These are phyloP conservation scores for Talaromyces nanjingensis DNA, from an alignment of 495 filamentous ascomycete species.

Conservation along the genomic window DNA sequence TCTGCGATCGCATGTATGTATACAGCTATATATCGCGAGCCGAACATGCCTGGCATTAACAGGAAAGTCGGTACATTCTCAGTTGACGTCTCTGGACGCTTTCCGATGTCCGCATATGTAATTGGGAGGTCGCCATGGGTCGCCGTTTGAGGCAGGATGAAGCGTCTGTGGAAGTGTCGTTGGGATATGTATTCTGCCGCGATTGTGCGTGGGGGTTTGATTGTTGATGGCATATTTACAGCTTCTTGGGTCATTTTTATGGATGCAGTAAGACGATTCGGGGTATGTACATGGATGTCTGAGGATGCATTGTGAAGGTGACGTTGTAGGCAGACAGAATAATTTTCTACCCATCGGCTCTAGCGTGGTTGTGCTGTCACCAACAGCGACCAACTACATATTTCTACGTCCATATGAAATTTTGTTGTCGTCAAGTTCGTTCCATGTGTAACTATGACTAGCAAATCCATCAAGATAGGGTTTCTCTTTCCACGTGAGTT, in stretches of 20 bases:
- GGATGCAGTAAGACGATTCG: no score
- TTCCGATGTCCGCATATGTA: slow-evolving; percentile 23
- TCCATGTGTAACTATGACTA: not conserved
- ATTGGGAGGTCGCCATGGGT: slow-evolving; percentile 18
- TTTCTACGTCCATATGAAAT: no score
- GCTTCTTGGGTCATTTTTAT: not conserved
- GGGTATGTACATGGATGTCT: no score
- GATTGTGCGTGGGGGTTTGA: slow-evolving; percentile 4
- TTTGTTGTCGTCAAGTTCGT: not conserved
- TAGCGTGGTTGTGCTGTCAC: no score
- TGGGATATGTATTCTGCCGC: slow-evolving; percentile 18
- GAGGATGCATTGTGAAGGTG: no score
- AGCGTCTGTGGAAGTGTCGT: slow-evolving; percentile 20
- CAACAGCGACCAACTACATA: no score
- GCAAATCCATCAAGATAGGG: not conserved
- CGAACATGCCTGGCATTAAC: slow-evolving; percentile 29
- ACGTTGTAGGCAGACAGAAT: no score
- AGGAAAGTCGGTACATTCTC: slow-evolving; percentile 16
- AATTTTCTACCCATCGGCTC: no score
- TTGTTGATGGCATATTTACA: slow-evolving; percentile 9
- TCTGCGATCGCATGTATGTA: slow-evolving; percentile 22
- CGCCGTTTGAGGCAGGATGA: slow-evolving; percentile 14
- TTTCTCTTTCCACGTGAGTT: not conserved
- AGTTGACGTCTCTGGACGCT: not conserved
- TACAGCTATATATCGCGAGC: slow-evolving; percentile 24